Conservation (phyloP, 2,329 filamentous ascomycete genomes). For the Alternaria gaisen region DNA sequence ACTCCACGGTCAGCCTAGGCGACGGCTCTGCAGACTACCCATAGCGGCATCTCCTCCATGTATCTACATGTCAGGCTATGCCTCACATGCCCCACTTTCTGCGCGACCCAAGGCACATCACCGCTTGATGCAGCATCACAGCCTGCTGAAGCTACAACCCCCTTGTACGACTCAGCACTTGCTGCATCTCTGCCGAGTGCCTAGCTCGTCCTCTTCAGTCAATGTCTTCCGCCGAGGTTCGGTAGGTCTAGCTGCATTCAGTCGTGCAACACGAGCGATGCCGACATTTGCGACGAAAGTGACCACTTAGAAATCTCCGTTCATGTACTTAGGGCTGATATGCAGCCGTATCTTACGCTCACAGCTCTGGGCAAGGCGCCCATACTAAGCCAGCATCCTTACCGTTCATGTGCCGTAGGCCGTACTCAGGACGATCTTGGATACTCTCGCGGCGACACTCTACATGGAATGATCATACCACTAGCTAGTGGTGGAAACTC, state of each 20-base stretch:
- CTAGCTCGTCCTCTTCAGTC: conserved; percentile 14
- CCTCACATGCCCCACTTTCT: conserved; percentile 21
- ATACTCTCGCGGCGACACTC: conserved; percentile 16
- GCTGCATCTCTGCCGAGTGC: conserved; percentile 20
- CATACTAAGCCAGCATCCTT: conserved; percentile 18
- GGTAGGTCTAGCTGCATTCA: conserved; percentile 27
- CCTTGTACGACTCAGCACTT: conserved; percentile 26
- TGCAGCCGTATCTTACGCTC: conserved; percentile 14
- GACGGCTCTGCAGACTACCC: conserved; percentile 17
- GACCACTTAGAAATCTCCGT: conserved; percentile 21
- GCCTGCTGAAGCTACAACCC: conserved; percentile 24
- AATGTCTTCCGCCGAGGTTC: conserved; percentile 21
- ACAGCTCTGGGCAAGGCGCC: conserved; percentile 11
- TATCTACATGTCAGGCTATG: conserved; percentile 22
- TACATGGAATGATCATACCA: conserved; percentile 24
- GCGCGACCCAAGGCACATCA: conserved; percentile 23
- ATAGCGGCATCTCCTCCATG: conserved; percentile 12
- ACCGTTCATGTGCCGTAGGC: conserved; percentile 23
- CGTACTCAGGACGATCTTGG: conserved; percentile 29
- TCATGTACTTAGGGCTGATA: conserved; percentile 22
- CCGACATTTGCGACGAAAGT: conserved; percentile 3
- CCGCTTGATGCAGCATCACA: conserved; percentile 25
- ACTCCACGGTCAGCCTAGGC: conserved; percentile 20
- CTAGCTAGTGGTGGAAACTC: conserved; percentile 28
- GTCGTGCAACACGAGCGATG: conserved; percentile 18